These are phyloP conservation scores for Medicago lupulina DNA, from an alignment of 306 rosid species.

Conservation along the genomic window DNA sequence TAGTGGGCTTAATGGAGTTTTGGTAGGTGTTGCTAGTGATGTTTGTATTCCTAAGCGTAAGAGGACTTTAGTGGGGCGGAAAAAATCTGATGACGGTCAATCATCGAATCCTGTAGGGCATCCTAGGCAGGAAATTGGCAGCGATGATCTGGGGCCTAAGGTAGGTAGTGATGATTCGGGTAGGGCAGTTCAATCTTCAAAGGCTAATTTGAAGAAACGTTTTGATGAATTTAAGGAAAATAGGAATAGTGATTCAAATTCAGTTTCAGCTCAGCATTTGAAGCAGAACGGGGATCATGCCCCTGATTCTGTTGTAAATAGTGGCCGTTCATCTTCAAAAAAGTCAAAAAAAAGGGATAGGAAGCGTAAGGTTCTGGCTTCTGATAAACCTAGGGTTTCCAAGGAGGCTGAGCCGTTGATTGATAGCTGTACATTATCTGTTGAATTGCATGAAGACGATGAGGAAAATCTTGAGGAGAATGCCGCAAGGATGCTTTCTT, in stretches of 20 bases:
- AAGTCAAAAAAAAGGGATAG: conserved; percentile 58
- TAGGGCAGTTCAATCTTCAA: conserved; percentile 47
- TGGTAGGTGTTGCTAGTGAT: conserved; percentile 55
- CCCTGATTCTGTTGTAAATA: conserved; percentile 57
- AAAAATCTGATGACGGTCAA: conserved; percentile 57
- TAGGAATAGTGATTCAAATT: conserved; percentile 53
- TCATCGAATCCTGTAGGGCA: conserved; percentile 47
- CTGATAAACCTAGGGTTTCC: conserved; percentile 45
- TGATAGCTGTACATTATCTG: conserved; percentile 49
- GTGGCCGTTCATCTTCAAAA: conserved; percentile 54
- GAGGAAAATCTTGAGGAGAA: conserved; percentile 98
- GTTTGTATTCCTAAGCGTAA: conserved; percentile 84
- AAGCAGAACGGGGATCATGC: conserved; percentile 55
- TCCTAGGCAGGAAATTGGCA: conserved; percentile 39
- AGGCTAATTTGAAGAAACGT: conserved; percentile 38
- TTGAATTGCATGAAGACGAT: conserved; percentile 66
- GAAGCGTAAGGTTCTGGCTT: conserved; percentile 53
- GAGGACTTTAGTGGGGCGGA: conserved; percentile 77
- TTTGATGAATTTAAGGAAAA: conserved; percentile 56
- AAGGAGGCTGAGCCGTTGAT: conserved; percentile 58
- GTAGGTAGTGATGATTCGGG: conserved; percentile 54
- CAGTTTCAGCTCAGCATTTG: conserved; percentile 47
- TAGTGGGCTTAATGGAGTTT: conserved; percentile 51
- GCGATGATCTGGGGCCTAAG: conserved; percentile 53
- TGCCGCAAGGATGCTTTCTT: conserved; percentile 97